Conservation (phyloP, 2,329 filamentous ascomycete genomes). For the Fusarium brachygibbosum region DNA sequence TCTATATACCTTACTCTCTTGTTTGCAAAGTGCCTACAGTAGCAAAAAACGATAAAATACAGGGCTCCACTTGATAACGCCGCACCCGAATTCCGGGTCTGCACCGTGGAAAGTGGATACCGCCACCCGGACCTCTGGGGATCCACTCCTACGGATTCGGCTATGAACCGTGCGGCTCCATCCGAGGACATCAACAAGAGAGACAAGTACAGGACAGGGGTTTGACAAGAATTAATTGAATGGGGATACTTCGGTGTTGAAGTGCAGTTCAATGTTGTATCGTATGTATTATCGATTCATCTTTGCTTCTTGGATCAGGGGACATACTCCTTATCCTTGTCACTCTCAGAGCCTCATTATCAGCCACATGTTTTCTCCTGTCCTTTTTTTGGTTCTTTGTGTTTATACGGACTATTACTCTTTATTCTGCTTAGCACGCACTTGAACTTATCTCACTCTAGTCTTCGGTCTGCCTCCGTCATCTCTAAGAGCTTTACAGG, state of each 20-base stretch:
- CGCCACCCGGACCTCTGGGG: background rate
- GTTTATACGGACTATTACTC: background rate
- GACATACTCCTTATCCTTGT: conserved; percentile 21
- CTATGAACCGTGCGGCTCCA: conserved; percentile 42
- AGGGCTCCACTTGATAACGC: conserved; percentile 16
- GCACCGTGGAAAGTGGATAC: conserved; percentile 28
- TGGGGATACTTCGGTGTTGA: conserved; percentile 48
- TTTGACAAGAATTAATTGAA: background rate
- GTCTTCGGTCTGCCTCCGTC: conserved; percentile 6
- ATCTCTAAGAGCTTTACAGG: background rate
- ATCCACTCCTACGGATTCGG: conserved; percentile 25
- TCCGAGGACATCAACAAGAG: conserved; percentile 23
- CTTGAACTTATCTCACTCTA: background rate
- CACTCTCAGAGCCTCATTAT: conserved; percentile 9
- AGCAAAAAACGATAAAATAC: background rate
- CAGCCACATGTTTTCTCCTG: background rate
- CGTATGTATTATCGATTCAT: conserved; percentile 18
- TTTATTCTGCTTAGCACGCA: background rate
- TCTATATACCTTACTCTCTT: conserved; percentile 37
- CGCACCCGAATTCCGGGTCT: conserved; percentile 37
- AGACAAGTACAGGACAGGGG: background rate
- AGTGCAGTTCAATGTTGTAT: conserved; percentile 1
- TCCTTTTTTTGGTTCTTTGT: background rate
- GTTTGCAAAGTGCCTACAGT: background rate
- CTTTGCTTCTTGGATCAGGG: conserved; percentile 21